Conservation (phyloP, 73 alveolate genomes). For the Symbiodinium natans region DNA sequence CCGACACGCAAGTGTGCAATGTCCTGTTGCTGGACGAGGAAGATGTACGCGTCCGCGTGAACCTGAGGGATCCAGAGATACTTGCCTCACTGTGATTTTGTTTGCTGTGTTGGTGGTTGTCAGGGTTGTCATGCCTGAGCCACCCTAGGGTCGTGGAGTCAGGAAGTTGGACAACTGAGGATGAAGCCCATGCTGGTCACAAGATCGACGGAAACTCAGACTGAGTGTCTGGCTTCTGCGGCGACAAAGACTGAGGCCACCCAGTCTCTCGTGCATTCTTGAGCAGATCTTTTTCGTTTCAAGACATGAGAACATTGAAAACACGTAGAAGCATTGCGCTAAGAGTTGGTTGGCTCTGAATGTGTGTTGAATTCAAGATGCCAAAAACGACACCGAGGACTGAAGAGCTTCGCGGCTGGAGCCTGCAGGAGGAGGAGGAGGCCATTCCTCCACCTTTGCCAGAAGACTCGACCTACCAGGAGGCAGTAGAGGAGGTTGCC, state of each 20-base stretch:
- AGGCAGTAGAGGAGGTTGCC: not conserved
- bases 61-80: not conserved
- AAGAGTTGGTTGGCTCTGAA: too few species aligned
- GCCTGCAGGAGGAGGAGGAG: too few species aligned
- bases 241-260: not conserved
- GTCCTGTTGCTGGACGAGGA: not conserved
- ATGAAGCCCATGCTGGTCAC: not conserved
- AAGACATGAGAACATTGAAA: too few species aligned
- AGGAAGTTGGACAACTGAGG: not conserved
- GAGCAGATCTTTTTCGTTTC: too few species aligned
- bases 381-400: too few species aligned
- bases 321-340: too few species aligned
- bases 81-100: not conserved
- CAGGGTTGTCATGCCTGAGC: not conserved
- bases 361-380: too few species aligned
- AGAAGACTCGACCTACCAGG: too few species aligned
- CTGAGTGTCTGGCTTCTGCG: not conserved
- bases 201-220: not conserved
- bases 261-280: not conserved
- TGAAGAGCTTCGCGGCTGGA: too few species aligned
- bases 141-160: not conserved
- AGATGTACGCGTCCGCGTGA: not conserved
- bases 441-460: too few species aligned
- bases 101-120: not conserved
- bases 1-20: not conserved